Conservation (phyloP, 2,329 filamentous ascomycete genomes). For the Incumbomyces lentus region DNA sequence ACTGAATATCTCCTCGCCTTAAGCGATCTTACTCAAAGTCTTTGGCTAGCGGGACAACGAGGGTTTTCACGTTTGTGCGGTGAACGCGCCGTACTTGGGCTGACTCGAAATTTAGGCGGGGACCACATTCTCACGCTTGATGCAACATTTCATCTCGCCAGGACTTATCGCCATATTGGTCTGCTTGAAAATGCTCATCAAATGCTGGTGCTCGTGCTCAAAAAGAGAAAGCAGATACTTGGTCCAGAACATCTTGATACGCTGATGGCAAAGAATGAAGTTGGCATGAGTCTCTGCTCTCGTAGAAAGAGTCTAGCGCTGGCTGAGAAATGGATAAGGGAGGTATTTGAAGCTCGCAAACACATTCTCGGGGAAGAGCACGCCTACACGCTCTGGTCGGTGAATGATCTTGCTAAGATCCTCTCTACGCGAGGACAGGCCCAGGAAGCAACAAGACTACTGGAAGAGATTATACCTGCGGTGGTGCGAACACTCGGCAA, state of each 20-base stretch:
- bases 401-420: conserved; percentile 16
- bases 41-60: conserved; percentile 14
- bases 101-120: conserved; percentile 11
- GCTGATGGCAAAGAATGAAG: conserved; percentile 10
- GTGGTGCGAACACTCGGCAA: conserved; percentile 18
- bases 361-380: conserved; percentile 17
- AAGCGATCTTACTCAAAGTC: conserved; percentile 11
- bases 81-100: conserved; percentile 13
- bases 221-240: conserved; percentile 10
- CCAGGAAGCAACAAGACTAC: conserved; percentile 62
- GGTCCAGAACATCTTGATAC: conserved; percentile 13
- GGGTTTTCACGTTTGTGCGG: conserved; percentile 7
- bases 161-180: conserved; percentile 16
- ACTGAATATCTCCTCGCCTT: conserved; percentile 12
- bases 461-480: conserved; percentile 14
- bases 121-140: conserved; percentile 15
- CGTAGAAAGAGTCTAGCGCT: conserved; percentile 9
- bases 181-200: conserved; percentile 11
- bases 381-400: conserved; percentile 19
- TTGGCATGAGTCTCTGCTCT: conserved; percentile 13
- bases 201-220: conserved; percentile 11
- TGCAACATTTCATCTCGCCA: conserved; percentile 15
- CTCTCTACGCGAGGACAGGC: conserved; percentile 10
- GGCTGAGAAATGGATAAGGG: conserved; percentile 14
- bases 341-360: conserved; percentile 13